Conservation (phyloP, 345 rosid species). For the Bruguiera parviflora region DNA sequence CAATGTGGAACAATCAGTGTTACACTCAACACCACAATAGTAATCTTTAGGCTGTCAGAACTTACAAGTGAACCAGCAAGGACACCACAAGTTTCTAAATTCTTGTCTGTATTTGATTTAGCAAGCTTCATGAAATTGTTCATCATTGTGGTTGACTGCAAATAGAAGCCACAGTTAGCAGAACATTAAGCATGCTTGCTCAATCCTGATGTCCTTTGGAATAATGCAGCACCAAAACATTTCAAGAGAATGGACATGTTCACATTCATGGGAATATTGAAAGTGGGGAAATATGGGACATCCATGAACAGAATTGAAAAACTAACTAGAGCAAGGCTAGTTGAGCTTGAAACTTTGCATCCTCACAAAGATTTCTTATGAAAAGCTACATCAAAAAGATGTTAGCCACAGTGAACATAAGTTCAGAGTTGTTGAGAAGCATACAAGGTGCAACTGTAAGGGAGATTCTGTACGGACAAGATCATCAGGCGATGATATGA, state of each 20-base stretch:
- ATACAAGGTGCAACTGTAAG: slow-evolving; percentile 85
- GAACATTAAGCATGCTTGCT: not conserved
- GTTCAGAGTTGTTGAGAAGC: slow-evolving; percentile 24
- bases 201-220: not conserved
- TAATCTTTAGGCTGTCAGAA: slow-evolving; percentile 18
- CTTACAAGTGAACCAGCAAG: slow-evolving; percentile 97
- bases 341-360: not conserved
- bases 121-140: slow-evolving; percentile 94
- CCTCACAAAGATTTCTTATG: not conserved
- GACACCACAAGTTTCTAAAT: slow-evolving; percentile 96
- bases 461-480: slow-evolving; percentile 64
- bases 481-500: slow-evolving; percentile 47
- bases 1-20: slow-evolving; percentile 22
- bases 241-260: not conserved
- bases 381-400: slow-evolving; percentile 2
- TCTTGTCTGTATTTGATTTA: slow-evolving; percentile 70
- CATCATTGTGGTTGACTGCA: slow-evolving; percentile 90
- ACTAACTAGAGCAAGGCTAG: not conserved
- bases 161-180: slow-evolving; percentile 21
- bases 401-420: not conserved
- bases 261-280: not conserved
- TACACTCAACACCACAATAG: not conserved
- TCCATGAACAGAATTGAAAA: not conserved
- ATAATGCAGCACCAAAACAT: not conserved
- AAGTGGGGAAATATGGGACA: not conserved